These are phyloP conservation scores for Pichia kluyveri DNA, from an alignment of 805 yeast species.

Conservation along the genomic window DNA sequence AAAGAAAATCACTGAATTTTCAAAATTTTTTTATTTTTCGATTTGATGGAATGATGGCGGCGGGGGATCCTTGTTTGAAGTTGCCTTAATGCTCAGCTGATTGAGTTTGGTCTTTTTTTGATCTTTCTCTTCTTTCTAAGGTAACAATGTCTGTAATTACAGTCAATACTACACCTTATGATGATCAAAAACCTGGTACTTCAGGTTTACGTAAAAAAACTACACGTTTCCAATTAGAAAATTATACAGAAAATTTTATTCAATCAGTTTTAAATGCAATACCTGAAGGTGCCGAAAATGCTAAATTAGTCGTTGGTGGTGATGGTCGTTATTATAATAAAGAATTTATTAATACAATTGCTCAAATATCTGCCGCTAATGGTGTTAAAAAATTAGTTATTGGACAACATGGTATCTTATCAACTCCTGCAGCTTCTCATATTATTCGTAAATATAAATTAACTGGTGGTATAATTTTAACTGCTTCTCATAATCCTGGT, in stretches of 20 bases:
- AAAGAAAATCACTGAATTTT: no score
- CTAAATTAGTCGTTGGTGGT: constrained; percentile 89
- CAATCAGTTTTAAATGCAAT: constrained; percentile 80
- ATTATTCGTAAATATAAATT: constrained; percentile 64
- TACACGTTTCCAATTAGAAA: constrained; percentile 60
- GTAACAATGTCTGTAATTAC: background rate
- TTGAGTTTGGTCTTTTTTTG: no score
- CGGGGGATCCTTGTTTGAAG: no score
- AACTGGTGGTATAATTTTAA: constrained; percentile 92
- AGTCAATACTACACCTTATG: constrained; percentile 64
- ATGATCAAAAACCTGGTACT: constrained; percentile 96
- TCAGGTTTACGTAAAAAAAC: constrained; percentile 94
- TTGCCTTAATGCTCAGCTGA: background rate
- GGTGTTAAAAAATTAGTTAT: constrained; percentile 78
- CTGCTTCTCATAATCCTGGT: constrained; percentile 98
- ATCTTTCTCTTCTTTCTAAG: no score
- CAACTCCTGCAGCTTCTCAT: constrained; percentile 97
- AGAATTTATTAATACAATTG: constrained; percentile 70
- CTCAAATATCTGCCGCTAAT: constrained; percentile 81
- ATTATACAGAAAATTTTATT: constrained; percentile 89
- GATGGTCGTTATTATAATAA: constrained; percentile 93
- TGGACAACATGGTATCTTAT: constrained; percentile 81
- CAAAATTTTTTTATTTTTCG: no score
- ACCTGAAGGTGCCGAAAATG: constrained; percentile 74
- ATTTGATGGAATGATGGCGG: no score